Percentiles rank a stretch among this genome's conserved stretches.
Evolutionary conservation across 805 yeast species (phyloP).

Genomic region (Candida argentea): DNA sequence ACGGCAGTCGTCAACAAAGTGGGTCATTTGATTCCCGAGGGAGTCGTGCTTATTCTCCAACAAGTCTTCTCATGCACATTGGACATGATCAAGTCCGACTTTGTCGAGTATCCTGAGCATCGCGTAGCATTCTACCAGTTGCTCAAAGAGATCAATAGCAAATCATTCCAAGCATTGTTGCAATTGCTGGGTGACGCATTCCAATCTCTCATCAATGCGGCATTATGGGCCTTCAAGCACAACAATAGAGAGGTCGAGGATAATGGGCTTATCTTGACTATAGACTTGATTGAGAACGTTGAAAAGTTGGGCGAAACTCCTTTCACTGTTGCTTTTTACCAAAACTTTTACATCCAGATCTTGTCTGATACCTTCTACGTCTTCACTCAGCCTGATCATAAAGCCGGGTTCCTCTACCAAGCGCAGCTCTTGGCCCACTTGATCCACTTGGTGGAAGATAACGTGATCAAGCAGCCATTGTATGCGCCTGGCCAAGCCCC

Average conservation of each 20-base stretch:
- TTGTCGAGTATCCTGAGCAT: constrained; percentile 95
- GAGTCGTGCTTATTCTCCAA: constrained; percentile 77
- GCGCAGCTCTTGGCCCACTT: constrained; percentile 74
- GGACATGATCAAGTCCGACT: constrained; percentile 91
- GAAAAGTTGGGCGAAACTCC: constrained; percentile 62
- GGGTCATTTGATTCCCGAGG: constrained; percentile 81
- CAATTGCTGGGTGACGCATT: constrained; percentile 89
- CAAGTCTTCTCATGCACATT: constrained; percentile 91
- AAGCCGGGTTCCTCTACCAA: constrained; percentile 89
- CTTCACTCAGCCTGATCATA: constrained; percentile 93
- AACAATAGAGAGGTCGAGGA: constrained; percentile 95
- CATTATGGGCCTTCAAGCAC: constrained; percentile 97
- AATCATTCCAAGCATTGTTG: constrained; percentile 76
- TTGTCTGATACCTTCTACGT: constrained; percentile 89
- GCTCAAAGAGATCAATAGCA: constrained; percentile 75
- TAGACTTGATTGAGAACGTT: constrained; percentile 78
- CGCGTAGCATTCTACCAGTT: constrained; percentile 92
- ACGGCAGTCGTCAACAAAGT: constrained; percentile 81
- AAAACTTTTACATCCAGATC: constrained; percentile 80
- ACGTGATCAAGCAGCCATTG: constrained; percentile 66
- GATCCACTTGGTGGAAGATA: constrained; percentile 71
- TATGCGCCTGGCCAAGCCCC: constrained; percentile 77
- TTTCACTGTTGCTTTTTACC: constrained; percentile 79
- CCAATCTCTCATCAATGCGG: constrained; percentile 84
- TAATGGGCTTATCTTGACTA: constrained; percentile 74